Conservation (phyloP, 352 stramenopile species). For the Phytophthora podocarpi region DNA sequence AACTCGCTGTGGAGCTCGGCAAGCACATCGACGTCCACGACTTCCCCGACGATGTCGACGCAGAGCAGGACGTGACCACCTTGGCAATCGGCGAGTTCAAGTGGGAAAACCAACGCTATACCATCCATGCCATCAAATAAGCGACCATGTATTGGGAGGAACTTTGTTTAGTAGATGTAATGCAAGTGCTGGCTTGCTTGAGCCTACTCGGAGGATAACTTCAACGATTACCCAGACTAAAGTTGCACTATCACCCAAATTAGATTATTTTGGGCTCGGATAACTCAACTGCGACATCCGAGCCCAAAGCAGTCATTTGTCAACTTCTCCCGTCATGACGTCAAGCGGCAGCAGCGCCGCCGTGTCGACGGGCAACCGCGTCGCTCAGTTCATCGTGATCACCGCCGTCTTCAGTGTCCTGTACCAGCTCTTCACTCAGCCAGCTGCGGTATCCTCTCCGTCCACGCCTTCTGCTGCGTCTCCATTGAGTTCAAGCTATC, state of each 20-base stretch:
- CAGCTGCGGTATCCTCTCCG: not conserved
- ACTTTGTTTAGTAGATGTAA: too few species aligned
- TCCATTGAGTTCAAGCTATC: slow-evolving; percentile 18
- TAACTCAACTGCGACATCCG: not conserved
- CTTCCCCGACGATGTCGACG: slow-evolving; percentile 21
- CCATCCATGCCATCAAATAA: slow-evolving; percentile 53
- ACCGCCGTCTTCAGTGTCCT: slow-evolving; percentile 56
- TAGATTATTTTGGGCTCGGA: not conserved
- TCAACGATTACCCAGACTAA: slow-evolving; percentile 16
- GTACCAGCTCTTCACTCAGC: slow-evolving; percentile 53
- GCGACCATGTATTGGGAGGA: too few species aligned
- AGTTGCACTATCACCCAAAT: not conserved
- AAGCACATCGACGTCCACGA: slow-evolving; percentile 61
- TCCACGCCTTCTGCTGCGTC: slow-evolving; percentile 14
- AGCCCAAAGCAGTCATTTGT: slow-evolving; percentile 22
- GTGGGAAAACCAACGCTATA: slow-evolving; percentile 48
- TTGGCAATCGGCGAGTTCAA: slow-evolving; percentile 55
- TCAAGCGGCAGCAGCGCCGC: slow-evolving; percentile 19
- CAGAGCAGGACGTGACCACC: slow-evolving; percentile 1
- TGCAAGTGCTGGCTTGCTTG: not conserved
- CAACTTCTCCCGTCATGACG: slow-evolving; percentile 9
- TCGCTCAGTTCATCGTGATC: slow-evolving; percentile 67
- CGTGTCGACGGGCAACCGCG: slow-evolving; percentile 53
- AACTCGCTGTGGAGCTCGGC: slow-evolving; percentile 73
- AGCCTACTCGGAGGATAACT: too few species aligned